These are phyloP conservation scores for Lunularia cruciata DNA, from an alignment of 225 moss, liverwort and hornwort species.

Conservation along the genomic window DNA sequence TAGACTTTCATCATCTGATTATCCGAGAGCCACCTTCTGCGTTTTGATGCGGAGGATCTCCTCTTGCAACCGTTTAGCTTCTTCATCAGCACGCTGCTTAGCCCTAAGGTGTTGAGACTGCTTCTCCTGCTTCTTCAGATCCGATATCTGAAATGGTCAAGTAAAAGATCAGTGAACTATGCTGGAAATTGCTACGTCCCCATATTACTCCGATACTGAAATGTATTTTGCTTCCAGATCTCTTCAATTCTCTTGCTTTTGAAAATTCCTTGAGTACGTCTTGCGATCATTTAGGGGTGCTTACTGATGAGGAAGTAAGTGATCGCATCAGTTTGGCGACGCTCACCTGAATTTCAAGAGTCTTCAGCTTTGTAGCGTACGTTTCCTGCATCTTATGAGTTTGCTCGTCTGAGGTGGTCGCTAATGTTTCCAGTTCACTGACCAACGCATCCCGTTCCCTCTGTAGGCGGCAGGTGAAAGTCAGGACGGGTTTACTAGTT, in stretches of 20 bases:
- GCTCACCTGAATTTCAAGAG: constrained; percentile 86
- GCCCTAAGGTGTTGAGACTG: constrained; percentile 80
- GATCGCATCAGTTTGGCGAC: constrained; percentile 23
- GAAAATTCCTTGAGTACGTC: too few relatives aligned
- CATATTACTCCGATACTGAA: too few relatives aligned
- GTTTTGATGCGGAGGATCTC: constrained; percentile 93
- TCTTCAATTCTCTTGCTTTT: too few relatives aligned
- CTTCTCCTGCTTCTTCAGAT: constrained; percentile 94
- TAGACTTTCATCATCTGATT: background rate
- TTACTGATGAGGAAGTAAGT: too few relatives aligned
- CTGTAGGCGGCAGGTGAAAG: constrained; percentile 22
- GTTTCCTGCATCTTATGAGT: constrained; percentile 55
- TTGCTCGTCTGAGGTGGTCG: constrained; percentile 47
- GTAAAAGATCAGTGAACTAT: too few relatives aligned
- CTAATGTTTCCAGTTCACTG: constrained; percentile 45
- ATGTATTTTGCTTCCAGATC: too few relatives aligned
- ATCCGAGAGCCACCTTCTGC: constrained; percentile 59
- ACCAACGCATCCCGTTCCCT: constrained; percentile 56
- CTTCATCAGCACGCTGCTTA: constrained; percentile 91
- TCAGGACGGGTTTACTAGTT: too few relatives aligned
- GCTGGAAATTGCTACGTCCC: too few relatives aligned
- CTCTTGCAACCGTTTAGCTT: constrained; percentile 79
- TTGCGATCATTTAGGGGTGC: too few relatives aligned
- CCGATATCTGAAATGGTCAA: constrained; percentile 79
- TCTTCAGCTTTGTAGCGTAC: constrained; percentile 65